A percentile compares a stretch with the other conserved stretches of the same genome.
Conservation (phyloP, 2,329 filamentous ascomycete genomes). For the Ceratocystis eucalypticola region DNA sequence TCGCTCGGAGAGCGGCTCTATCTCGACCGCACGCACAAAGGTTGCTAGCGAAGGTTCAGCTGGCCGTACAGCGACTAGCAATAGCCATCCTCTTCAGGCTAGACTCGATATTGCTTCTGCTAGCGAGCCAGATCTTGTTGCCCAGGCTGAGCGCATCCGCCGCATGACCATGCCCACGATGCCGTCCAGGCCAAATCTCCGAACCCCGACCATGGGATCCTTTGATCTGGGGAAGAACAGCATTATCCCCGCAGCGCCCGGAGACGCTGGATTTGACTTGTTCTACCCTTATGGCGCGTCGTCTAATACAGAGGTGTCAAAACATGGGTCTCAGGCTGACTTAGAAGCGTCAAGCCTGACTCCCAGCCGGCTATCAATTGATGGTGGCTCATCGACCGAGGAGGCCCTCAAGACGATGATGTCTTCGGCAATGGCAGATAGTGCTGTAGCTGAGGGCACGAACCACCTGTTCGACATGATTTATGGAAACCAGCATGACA, state of each 20-base stretch:
- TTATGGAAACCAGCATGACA: slow-evolving; percentile 14
- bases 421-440: background rate
- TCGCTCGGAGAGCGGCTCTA: slow-evolving; percentile 28
- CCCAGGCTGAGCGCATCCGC: slow-evolving; percentile 44
- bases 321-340: background rate
- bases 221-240: background rate
- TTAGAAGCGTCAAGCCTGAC: background rate
- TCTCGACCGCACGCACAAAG: slow-evolving; percentile 25
- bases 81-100: background rate
- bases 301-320: background rate
- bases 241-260: slow-evolving; percentile 6
- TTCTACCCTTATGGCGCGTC: background rate
- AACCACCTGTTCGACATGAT: slow-evolving; percentile 13
- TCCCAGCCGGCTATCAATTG: background rate
- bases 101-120: slow-evolving; percentile 26
- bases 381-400: background rate
- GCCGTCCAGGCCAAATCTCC: slow-evolving; percentile 16
- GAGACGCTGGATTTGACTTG: slow-evolving; percentile 9
- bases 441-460: slow-evolving; percentile 1
- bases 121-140: slow-evolving; percentile 41
- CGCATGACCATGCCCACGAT: slow-evolving; percentile 41
- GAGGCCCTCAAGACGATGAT: slow-evolving; percentile 5
- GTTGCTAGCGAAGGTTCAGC: slow-evolving; percentile 23
- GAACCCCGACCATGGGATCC: background rate
- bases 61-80: slow-evolving; percentile 22